Evolutionary conservation across 345 rosid species (phyloP), one percentile per base, ranked within the genome.

Genomic region (Salix koriyanagi): DNA sequence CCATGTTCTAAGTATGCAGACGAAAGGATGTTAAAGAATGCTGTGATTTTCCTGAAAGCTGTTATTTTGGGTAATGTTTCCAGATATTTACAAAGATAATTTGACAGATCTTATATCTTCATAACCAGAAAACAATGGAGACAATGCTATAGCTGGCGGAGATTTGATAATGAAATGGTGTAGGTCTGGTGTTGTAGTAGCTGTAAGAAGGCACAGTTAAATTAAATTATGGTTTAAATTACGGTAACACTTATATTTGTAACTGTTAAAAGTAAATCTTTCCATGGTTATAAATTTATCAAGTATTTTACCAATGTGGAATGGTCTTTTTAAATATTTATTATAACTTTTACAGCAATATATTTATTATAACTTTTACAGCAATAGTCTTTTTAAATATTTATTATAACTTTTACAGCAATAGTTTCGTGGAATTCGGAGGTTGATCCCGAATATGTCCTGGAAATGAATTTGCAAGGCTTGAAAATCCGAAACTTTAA

Each of bases 381-480:
- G n/a, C n/a, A n/a, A n/a, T n/a, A n/a, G 5, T 34, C 0, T 88
- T 88, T 86, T 83, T 0, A 34, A 34, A 4, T 34, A 34, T 34
- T 34, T 34, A 34, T 34, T 34, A 34, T 34, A 34, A 34, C 5
- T 34, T 4, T 34, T 34, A 4, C 5, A 4, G 36, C 36, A 34
- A 70, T 46, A 71, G 73, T 68, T 86, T 76, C 61, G 46, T 83
- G 9, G 65, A 73, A 26, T 69, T 79, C 14, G 78, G 82, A 37
- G 82, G 83, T 19, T 80, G 83, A 32, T 48, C 82, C 1, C 64
- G 79, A 34, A 79, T 72, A 2, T 83, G 86, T 73, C 86, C 85
- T 6, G 86, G 79, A 32, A 42, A 60, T 26, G 85, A 86, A 61
- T 86, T 86, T 66, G 82, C 84, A 1, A 79, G 82, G 36, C 61